Evolutionary conservation across 495 filamentous ascomycete genomes (phyloP).

Genomic region (Ramalina peruviana): DNA sequence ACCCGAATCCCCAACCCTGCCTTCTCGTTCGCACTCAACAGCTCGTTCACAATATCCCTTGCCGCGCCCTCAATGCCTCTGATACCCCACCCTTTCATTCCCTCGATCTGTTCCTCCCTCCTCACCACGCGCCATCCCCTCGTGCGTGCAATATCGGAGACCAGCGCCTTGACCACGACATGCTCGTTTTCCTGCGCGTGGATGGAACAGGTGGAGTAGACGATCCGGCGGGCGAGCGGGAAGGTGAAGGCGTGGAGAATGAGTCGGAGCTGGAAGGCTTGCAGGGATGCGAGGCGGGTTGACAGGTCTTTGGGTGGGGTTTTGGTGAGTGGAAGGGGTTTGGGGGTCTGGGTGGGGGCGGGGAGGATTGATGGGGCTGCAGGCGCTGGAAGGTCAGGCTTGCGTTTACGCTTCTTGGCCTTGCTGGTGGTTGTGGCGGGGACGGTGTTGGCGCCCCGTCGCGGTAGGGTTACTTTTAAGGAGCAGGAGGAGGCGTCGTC

Average conservation of each 20-base stretch:
- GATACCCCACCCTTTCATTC: constrained; percentile 56
- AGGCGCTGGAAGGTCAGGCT: not conserved
- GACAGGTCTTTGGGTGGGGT: constrained; percentile 8
- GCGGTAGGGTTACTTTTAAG: constrained; percentile 9
- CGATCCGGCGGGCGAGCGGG: constrained; percentile 59
- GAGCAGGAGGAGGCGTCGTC: constrained; percentile 38
- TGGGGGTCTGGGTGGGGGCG: not conserved
- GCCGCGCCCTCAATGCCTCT: constrained; percentile 37
- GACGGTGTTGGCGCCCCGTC: not conserved
- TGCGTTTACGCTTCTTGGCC: constrained; percentile 24
- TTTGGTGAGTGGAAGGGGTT: too few relatives aligned
- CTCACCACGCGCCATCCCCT: constrained; percentile 64
- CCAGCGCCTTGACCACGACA: constrained; percentile 58
- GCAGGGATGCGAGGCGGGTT: constrained; percentile 53
- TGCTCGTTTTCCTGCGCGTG: constrained; percentile 76
- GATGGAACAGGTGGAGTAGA: constrained; percentile 87
- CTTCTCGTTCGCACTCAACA: not conserved
- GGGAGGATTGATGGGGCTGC: too few relatives aligned
- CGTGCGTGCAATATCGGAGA: constrained; percentile 45
- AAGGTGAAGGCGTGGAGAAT: constrained; percentile 75
- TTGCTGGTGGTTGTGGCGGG: not conserved
- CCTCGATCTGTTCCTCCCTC: constrained; percentile 54
- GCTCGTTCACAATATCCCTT: constrained; percentile 7
- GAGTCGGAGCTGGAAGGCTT: constrained; percentile 62
- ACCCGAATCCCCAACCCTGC: not conserved